Evolutionary conservation across 1,139 yeast genomes (phyloP).

Genomic region (Taphrina flavorubra): DNA sequence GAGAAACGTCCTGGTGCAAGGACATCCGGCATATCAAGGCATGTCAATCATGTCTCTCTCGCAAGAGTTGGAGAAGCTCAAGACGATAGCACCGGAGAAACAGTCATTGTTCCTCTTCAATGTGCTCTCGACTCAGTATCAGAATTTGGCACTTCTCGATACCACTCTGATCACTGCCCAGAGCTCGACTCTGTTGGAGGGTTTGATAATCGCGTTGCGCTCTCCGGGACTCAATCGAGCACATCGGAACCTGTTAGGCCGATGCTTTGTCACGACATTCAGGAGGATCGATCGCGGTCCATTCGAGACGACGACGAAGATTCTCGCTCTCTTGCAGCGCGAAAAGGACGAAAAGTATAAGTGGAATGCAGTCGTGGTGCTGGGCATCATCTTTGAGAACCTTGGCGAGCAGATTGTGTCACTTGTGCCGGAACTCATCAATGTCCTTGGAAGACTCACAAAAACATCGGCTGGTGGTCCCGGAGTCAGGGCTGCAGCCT

Average conservation of each 20-base stretch:
- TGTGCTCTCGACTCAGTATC: slow-evolving; percentile 44
- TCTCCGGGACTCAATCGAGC: slow-evolving; percentile 46
- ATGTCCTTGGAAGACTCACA: slow-evolving; percentile 25
- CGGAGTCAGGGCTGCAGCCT: slow-evolving; percentile 49
- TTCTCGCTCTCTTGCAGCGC: slow-evolving; percentile 48
- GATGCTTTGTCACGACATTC: slow-evolving; percentile 44
- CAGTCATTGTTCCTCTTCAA: slow-evolving; percentile 44
- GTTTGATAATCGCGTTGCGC: slow-evolving; percentile 55
- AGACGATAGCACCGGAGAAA: slow-evolving; percentile 43
- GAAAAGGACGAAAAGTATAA: slow-evolving; percentile 49
- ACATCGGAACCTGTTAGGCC: slow-evolving; percentile 44
- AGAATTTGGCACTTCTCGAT: slow-evolving; percentile 43
- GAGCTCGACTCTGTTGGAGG: slow-evolving; percentile 53
- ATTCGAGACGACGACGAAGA: slow-evolving; percentile 50
- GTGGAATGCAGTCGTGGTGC: slow-evolving; percentile 20
- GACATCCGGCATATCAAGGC: background rate
- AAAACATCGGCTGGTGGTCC: slow-evolving; percentile 45
- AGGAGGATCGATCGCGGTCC: slow-evolving; percentile 47
- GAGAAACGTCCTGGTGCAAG: no score
- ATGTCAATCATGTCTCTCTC: slow-evolving; percentile 13
- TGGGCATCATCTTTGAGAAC: slow-evolving; percentile 43
- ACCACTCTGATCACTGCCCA: slow-evolving; percentile 45
- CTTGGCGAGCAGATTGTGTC: slow-evolving; percentile 49
- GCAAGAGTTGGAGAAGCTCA: slow-evolving; percentile 41
- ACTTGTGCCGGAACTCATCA: slow-evolving; percentile 43